Evolutionary conservation across 2,329 filamentous ascomycete genomes (phyloP), one percentile per base, ranked within the genome.

Genomic region (Neospermospora avenae): DNA sequence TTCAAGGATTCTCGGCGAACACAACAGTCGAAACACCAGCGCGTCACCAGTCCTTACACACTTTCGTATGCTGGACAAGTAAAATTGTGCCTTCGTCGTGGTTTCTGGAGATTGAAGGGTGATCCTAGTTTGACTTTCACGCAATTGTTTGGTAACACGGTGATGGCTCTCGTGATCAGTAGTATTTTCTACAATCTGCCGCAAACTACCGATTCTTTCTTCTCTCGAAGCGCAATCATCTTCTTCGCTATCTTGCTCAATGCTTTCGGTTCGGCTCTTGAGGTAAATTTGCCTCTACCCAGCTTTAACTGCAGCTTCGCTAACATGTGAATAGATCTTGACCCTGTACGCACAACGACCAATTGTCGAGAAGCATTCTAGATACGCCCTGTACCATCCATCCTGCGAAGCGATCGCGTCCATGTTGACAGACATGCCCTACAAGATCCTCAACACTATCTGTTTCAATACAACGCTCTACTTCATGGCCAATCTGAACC

Each of bases 351-450:
- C 89, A 3, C 91, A 96, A 82, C 88, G 93, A 41, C 88, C 89
- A 0, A 96, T 96, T 68, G 90, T 96, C 63, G 91, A 96, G 72
- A 96, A 96, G 73, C 93, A 97, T 69, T 78, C 82, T 58, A 85
- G 89, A 63, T 97, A 96, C 72, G 92, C 92, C 20, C 80, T 97
- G 14, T 96, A 96, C 69, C 93, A 96, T 69, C 91, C 93, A 0
- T 93, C 89, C 13, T 89, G 92, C 10, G 92, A 97, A 80, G 91
- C 92, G n/a, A 81, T 93, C 52, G 85, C 92, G 0, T 95, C 90
- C 10, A 95, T 96, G 88, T 75, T 96, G 31, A 88, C 84, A 63
- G 92, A 96, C 68, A 76, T 96, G 76, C 93, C 93, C 0, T 91
- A 91, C 75, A 96, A 93, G 74, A 75, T 96, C 11, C 34, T 58